phyloP scores from a whole-genome alignment of 2,329 filamentous ascomycete species.

The Immersiporthe knoxdaviesiana region DNA sequence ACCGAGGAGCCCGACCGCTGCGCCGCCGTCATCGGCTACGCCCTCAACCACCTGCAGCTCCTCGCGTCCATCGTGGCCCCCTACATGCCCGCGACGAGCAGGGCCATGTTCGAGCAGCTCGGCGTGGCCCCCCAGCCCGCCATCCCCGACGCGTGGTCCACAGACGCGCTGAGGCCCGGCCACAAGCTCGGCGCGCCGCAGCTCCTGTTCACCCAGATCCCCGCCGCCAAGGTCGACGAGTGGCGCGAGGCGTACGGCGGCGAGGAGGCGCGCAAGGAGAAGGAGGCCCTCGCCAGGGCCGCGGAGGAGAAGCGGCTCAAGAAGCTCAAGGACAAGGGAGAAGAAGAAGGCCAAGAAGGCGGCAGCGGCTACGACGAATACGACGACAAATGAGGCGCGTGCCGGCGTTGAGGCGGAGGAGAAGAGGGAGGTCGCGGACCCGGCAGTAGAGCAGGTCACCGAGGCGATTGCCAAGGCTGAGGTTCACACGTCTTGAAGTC shows the following conservation, averaged over 20 bases:
- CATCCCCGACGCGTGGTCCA: slow-evolving; percentile 69
- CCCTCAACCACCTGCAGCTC: slow-evolving; percentile 81
- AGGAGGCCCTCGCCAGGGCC: slow-evolving; percentile 59
- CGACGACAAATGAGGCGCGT: not conserved
- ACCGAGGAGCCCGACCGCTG: slow-evolving; percentile 58
- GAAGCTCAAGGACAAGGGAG: slow-evolving; percentile 55
- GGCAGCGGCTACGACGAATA: slow-evolving; percentile 16
- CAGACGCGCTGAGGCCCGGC: slow-evolving; percentile 66
- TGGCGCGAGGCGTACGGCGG: slow-evolving; percentile 78
- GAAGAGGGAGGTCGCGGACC: slow-evolving; percentile 34
- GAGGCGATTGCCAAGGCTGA: slow-evolving; percentile 35
- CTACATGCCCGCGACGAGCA: slow-evolving; percentile 81
- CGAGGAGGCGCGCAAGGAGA: slow-evolving; percentile 69
- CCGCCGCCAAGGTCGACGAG: slow-evolving; percentile 77
- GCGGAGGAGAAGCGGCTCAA: slow-evolving; percentile 55
- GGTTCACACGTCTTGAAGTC: slow-evolving; percentile 33
- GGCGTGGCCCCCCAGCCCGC: slow-evolving; percentile 58
- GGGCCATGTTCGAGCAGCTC: slow-evolving; percentile 78
- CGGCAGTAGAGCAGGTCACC: slow-evolving; percentile 34
- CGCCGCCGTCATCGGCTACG: slow-evolving; percentile 70
- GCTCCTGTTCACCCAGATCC: slow-evolving; percentile 82
- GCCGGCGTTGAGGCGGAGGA: slow-evolving; percentile 34
- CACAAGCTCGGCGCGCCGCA: slow-evolving; percentile 81
- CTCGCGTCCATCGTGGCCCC: slow-evolving; percentile 78
- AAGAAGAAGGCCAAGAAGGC: slow-evolving; percentile 49